These are phyloP conservation scores for Acacia confusa DNA, from an alignment of 306 rosid genomes.

Conservation along the genomic window DNA sequence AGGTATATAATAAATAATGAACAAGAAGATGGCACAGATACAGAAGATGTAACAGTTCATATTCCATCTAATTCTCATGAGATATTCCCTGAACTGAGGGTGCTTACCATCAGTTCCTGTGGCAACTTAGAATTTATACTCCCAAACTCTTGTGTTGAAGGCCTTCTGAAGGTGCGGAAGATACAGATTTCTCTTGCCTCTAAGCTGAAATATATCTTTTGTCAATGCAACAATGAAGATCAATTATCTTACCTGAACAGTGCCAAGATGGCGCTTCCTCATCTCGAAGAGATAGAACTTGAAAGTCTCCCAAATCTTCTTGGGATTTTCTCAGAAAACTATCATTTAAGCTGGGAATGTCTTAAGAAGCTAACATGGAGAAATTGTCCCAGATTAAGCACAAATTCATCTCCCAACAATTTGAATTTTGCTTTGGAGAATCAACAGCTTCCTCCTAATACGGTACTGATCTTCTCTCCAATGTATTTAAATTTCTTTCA, in stretches of 20 bases:
- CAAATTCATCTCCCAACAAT: background rate
- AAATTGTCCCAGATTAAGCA: background rate
- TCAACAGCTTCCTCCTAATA: background rate
- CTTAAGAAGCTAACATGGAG: background rate
- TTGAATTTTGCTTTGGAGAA: background rate
- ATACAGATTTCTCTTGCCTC: background rate
- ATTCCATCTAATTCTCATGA: background rate
- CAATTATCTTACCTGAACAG: background rate
- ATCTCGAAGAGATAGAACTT: background rate
- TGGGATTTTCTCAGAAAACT: background rate
- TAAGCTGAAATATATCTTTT: slow-evolving; percentile 4
- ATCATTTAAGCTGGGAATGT: slow-evolving; percentile 1
- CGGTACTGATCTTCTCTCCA: background rate
- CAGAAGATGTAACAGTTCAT: background rate
- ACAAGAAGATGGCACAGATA: background rate
- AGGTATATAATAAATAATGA: slow-evolving; percentile 16
- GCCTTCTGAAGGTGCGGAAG: background rate
- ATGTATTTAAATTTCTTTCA: background rate
- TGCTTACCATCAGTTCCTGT: background rate
- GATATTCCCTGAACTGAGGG: slow-evolving; percentile 5
- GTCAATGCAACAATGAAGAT: background rate
- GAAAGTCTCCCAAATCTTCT: background rate
- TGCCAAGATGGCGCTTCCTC: background rate
- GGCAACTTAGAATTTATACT: background rate
- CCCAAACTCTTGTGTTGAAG: background rate